Percentiles rank a stretch among this genome's conserved stretches.
phyloP scores from a whole-genome alignment of 129 eudicot genomes.

The Chrysanthemum makinoi region DNA sequence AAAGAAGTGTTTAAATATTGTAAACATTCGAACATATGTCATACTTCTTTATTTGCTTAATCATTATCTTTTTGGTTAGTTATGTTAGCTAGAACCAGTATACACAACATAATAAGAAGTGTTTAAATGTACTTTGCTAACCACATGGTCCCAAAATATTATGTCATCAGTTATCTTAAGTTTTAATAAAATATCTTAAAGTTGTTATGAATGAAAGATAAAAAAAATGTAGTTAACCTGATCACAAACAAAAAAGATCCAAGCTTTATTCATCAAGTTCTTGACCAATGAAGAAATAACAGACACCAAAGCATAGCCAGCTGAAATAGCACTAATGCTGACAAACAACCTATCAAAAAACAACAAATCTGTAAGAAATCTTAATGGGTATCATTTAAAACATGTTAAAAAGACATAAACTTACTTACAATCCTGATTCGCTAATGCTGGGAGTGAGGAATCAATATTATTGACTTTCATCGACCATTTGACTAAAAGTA shows the following conservation, averaged over 20 bases:
- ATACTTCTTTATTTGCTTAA: too few species aligned
- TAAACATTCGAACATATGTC: neutral
- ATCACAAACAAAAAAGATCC: constrained; percentile 91
- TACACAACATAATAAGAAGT: too few species aligned
- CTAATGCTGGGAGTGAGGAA: too few species aligned
- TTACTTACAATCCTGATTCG: constrained; percentile 38
- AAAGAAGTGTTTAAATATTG: neutral
- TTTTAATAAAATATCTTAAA: neutral
- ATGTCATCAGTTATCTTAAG: neutral
- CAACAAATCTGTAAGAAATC: neutral
- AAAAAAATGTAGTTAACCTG: constrained; percentile 51
- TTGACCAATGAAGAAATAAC: constrained; percentile 65
- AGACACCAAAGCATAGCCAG: constrained; percentile 74
- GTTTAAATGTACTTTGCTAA: too few species aligned
- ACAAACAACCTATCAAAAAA: constrained; percentile 55
- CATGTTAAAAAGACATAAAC: neutral
- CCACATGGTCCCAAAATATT: too few species aligned
- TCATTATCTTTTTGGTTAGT: too few species aligned
- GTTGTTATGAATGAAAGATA: neutral
- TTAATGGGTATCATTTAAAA: neutral
- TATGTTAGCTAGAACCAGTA: too few species aligned
- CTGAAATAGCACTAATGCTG: constrained; percentile 63
- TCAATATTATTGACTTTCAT: too few species aligned
- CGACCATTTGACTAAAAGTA: too few species aligned
- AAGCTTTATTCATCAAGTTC: constrained; percentile 65